Evolutionary conservation across 345 rosid species (phyloP).

Genomic region (Eucalyptus tenuipes): DNA sequence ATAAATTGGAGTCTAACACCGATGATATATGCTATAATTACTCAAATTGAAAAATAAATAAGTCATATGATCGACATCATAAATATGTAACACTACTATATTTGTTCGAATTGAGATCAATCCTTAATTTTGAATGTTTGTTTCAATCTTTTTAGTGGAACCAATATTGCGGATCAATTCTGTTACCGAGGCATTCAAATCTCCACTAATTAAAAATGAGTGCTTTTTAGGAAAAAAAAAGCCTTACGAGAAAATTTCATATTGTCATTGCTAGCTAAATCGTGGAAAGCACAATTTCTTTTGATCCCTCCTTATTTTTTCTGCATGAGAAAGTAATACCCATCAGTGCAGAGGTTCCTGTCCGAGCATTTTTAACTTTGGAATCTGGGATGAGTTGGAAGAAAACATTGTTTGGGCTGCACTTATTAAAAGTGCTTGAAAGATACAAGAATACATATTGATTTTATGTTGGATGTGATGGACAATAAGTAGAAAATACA

Average conservation of each 20-base stretch:
- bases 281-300: neutral
- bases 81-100: neutral
- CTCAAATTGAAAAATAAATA: neutral
- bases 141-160: neutral
- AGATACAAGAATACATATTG: neutral
- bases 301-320: neutral
- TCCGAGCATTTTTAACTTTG: neutral
- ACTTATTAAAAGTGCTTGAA: neutral
- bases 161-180: neutral
- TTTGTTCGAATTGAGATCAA: neutral
- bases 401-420: neutral
- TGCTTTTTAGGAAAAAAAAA: neutral
- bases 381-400: neutral
- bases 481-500: neutral
- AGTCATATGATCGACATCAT: neutral
- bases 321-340: neutral
- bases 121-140: neutral
- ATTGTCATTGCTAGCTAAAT: neutral
- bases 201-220: neutral
- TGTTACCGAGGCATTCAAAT: neutral
- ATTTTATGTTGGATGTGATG: neutral
- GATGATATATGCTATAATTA: neutral
- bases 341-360: neutral
- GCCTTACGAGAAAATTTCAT: neutral
- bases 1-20: neutral